These are phyloP conservation scores for Thalia dealbata DNA, from an alignment of 176 grass and related monocot genomes.

Conservation along the genomic window DNA sequence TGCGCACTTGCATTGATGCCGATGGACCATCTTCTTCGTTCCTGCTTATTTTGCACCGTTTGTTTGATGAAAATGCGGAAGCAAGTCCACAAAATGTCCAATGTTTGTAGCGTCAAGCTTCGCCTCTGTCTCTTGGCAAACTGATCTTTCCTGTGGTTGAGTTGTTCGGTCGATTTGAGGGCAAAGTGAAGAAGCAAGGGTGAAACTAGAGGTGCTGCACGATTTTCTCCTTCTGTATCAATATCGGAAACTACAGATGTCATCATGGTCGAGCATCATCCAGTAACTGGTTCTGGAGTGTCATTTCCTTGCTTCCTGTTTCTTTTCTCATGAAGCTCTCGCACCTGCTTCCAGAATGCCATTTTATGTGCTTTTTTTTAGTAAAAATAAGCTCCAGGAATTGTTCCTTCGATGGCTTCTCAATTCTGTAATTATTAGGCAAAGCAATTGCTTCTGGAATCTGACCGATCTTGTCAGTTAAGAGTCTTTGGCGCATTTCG, in stretches of 20 bases:
- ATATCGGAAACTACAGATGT: neutral
- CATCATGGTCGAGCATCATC: neutral
- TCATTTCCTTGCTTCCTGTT: neutral
- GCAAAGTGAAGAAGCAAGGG: neutral
- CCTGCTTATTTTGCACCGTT: neutral
- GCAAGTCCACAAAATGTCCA: neutral
- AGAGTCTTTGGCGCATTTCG: neutral
- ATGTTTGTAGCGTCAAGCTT: neutral
- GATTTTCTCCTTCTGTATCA: too few relatives aligned
- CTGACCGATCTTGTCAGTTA: neutral
- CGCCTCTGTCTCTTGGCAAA: neutral
- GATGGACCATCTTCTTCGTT: neutral
- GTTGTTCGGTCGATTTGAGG: neutral
- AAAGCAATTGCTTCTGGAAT: neutral
- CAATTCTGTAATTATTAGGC: neutral
- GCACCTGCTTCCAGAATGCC: neutral
- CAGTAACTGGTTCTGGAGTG: neutral
- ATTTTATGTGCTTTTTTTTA: too few relatives aligned
- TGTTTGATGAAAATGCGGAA: neutral
- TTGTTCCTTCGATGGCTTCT: neutral
- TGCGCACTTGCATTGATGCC: neutral
- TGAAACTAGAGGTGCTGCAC: too few relatives aligned
- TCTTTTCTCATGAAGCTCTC: neutral
- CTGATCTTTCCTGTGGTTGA: neutral
- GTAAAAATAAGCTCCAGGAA: neutral